phyloP scores from a whole-genome alignment of 2,329 filamentous ascomycete species.

The Ceratocystis alfenasii region DNA sequence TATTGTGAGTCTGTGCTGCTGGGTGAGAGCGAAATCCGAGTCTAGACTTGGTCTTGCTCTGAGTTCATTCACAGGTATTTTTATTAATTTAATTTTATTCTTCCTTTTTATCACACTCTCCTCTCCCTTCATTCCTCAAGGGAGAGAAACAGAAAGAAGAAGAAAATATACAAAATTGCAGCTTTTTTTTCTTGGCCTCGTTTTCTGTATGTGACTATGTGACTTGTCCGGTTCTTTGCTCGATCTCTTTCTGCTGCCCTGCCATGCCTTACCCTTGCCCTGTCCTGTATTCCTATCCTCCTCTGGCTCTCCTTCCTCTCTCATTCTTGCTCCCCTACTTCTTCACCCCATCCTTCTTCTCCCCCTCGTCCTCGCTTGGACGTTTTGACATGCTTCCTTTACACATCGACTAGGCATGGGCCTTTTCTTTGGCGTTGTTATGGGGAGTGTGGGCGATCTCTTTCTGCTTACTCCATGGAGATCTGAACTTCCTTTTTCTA shows the following conservation, averaged over 20 bases:
- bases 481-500: not conserved
- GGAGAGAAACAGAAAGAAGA: not conserved
- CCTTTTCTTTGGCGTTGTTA: too few relatives aligned
- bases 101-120: too few relatives aligned
- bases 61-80: too few relatives aligned
- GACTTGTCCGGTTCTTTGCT: not conserved
- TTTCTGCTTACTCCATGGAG: not conserved
- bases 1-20: not conserved
- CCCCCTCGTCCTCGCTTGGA: not conserved
- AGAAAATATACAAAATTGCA: not conserved
- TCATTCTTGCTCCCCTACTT: not conserved
- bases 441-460: not conserved
- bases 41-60: too few relatives aligned
- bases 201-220: not conserved
- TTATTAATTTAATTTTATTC: too few relatives aligned
- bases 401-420: not conserved
- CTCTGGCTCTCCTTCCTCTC: not conserved
- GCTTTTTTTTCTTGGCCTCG: not conserved
- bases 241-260: not conserved
- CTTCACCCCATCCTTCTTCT: not conserved
- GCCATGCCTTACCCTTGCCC: not conserved
- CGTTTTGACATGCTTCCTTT: constrained; percentile 8
- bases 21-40: not conserved
- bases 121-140: not conserved
- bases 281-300: not conserved